Conservation (phyloP, 495 filamentous ascomycete genomes). For the Penicillium cosmopolitanum region DNA sequence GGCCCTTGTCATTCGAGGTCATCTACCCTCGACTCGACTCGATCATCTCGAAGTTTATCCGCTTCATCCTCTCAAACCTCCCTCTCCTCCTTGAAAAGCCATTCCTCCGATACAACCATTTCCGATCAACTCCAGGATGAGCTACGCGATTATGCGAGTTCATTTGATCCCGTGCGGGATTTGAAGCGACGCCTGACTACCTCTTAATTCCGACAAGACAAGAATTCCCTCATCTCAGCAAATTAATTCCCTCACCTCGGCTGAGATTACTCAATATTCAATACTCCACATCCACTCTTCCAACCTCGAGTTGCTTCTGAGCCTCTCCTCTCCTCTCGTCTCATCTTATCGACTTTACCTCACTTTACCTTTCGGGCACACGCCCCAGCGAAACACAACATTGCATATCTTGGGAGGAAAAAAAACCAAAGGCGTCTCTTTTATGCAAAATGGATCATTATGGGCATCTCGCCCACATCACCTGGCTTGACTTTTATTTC, state of each 20-base stretch:
- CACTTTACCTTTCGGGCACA: background rate
- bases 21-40: conserved; percentile 32
- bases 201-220: conserved; percentile 23
- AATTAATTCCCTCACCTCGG: background rate
- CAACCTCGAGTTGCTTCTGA: no score
- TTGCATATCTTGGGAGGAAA: background rate
- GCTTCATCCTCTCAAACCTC: conserved; percentile 86
- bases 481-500: conserved; percentile 1
- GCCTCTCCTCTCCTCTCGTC: no score
- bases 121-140: conserved; percentile 79
- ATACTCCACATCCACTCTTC: background rate
- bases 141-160: conserved; percentile 82
- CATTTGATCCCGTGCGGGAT: conserved; percentile 81
- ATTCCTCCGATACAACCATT: conserved; percentile 57
- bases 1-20: conserved; percentile 39
- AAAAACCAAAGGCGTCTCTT: conserved; percentile 10
- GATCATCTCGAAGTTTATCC: conserved; percentile 53
- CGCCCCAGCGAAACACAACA: conserved; percentile 8
- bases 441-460: background rate
- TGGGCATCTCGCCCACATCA: no score
- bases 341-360: background rate
- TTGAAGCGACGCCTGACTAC: conserved; percentile 60
- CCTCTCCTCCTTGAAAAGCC: conserved; percentile 75
- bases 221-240: background rate
- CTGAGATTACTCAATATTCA: background rate